Evolutionary conservation across 164 flowering plant species (phyloP).

Genomic region (Chimonanthus salicifolius): DNA sequence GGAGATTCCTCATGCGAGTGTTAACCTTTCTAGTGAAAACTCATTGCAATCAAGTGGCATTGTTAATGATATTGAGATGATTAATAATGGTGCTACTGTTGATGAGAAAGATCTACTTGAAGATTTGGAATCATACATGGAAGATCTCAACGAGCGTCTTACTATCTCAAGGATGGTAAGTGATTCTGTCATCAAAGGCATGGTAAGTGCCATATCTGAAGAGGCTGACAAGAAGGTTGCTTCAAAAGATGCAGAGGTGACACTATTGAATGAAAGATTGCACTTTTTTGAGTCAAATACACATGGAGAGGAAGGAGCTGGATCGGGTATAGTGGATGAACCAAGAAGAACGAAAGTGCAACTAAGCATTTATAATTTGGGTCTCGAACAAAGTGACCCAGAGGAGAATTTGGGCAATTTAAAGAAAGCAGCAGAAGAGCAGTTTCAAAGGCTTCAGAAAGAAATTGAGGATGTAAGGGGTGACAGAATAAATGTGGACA

Average conservation of each 20-base stretch:
- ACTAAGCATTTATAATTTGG: not conserved
- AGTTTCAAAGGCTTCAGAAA: slow-evolving; percentile 36
- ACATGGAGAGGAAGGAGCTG: not conserved
- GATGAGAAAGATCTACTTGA: slow-evolving; percentile 30
- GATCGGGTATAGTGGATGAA: not conserved
- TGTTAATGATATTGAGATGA: slow-evolving; percentile 30
- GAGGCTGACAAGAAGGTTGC: slow-evolving; percentile 59
- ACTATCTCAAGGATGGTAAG: slow-evolving; percentile 78
- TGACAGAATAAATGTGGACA: slow-evolving; percentile 3
- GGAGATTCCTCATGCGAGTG: slow-evolving; percentile 4
- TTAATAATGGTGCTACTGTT: slow-evolving; percentile 19
- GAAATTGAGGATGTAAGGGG: slow-evolving; percentile 32
- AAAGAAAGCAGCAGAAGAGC: slow-evolving; percentile 26
- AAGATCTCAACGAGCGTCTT: slow-evolving; percentile 59
- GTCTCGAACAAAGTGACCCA: slow-evolving; percentile 17
- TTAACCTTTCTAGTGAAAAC: slow-evolving; percentile 11
- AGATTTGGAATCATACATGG: slow-evolving; percentile 65
- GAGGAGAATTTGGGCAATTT: slow-evolving; percentile 25
- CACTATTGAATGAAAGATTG: slow-evolving; percentile 34
- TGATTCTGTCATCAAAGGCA: slow-evolving; percentile 70
- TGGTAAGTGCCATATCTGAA: slow-evolving; percentile 63
- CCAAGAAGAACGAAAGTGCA: not conserved
- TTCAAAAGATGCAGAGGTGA: slow-evolving; percentile 49
- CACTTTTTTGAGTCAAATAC: slow-evolving; percentile 18
- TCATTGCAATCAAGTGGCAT: slow-evolving; percentile 7